phyloP scores from a whole-genome alignment of 2,329 filamentous ascomycete genomes.

The Alternaria hordeiaustralica region DNA sequence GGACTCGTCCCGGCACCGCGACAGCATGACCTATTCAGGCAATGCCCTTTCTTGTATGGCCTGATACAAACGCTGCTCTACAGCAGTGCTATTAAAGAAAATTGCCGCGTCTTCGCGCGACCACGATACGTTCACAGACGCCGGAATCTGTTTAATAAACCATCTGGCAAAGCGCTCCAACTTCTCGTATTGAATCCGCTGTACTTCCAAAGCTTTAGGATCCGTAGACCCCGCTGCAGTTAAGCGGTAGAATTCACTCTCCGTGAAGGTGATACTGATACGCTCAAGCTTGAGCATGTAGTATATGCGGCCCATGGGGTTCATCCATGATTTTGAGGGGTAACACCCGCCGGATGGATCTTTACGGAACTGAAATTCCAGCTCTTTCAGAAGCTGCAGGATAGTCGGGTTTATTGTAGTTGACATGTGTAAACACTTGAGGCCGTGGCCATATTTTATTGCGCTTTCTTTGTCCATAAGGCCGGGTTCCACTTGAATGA shows the following conservation, averaged over 20 bases:
- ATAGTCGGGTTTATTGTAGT: background rate
- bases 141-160: slow-evolving; percentile 3
- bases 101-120: background rate
- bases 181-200: background rate
- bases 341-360: background rate
- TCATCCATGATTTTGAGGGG: background rate
- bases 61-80: slow-evolving; percentile 5
- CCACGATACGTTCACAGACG: slow-evolving; percentile 6
- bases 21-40: background rate
- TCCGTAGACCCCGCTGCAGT: background rate
- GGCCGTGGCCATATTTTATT: background rate
- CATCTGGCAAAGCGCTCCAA: background rate
- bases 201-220: background rate
- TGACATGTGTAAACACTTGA: background rate
- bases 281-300: background rate
- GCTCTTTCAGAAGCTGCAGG: background rate
- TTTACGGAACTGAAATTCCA: background rate
- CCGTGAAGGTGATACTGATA: background rate
- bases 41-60: slow-evolving; percentile 7
- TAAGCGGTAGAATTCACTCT: background rate
- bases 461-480: background rate
- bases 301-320: background rate
- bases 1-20: background rate
- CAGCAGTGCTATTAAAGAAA: background rate
- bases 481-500: slow-evolving; percentile 8